phyloP scores from a whole-genome alignment of 176 grass and related monocot species.

The Triticum dicoccoides region DNA sequence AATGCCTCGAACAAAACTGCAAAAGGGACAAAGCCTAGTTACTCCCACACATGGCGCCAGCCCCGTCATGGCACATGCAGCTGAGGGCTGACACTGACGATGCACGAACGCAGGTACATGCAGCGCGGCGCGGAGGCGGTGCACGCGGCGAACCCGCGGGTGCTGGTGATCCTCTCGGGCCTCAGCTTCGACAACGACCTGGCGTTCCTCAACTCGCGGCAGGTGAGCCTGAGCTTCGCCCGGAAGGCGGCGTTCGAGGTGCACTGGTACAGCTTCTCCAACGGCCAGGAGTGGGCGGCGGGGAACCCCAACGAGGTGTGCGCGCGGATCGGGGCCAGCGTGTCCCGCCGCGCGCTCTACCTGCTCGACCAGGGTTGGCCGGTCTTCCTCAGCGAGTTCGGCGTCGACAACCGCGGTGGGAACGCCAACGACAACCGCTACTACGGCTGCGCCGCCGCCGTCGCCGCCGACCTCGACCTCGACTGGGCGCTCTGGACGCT shows the following conservation, averaged over 20 bases:
- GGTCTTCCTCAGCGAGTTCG: slow-evolving; percentile 86
- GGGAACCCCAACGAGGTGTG: slow-evolving; percentile 77
- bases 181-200: slow-evolving; percentile 85
- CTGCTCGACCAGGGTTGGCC: slow-evolving; percentile 61
- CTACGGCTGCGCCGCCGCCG: slow-evolving; percentile 58
- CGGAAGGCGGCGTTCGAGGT: slow-evolving; percentile 78
- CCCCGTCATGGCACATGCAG: not conserved
- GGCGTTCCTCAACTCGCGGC: slow-evolving; percentile 52
- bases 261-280: slow-evolving; percentile 95
- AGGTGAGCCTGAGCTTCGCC: slow-evolving; percentile 53
- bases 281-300: slow-evolving; percentile 49
- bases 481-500: slow-evolving; percentile 93
- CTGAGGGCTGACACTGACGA: not conserved
- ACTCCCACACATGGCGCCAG: not conserved
- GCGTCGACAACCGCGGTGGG: slow-evolving; percentile 73
- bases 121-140: slow-evolving; percentile 81
- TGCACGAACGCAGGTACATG: slow-evolving; percentile 62
- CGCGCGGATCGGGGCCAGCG: slow-evolving; percentile 40
- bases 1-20: not conserved
- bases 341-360: slow-evolving; percentile 61
- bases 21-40: not conserved
- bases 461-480: slow-evolving; percentile 62
- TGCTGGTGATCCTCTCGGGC: slow-evolving; percentile 76
- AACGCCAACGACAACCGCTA: slow-evolving; percentile 79
- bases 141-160: slow-evolving; percentile 56